Evolutionary conservation across 1,284 basidiomycete species (phyloP).

Genomic region (Schizopora paradoxa): DNA sequence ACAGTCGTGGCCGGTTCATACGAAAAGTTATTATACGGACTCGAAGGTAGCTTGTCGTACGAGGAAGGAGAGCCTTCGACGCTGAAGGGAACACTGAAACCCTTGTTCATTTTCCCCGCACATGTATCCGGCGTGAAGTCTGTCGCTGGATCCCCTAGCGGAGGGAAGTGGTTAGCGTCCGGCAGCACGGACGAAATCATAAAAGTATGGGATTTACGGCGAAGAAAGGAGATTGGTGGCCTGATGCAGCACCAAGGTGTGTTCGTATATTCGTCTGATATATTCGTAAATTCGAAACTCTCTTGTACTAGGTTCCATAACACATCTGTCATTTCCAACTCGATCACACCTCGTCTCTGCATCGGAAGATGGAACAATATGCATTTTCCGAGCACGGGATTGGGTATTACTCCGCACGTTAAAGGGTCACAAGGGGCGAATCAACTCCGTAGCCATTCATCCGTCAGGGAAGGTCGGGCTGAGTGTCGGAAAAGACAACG

Average conservation of each 20-base stretch:
- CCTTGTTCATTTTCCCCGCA: slow-evolving; percentile 94
- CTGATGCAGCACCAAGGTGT: slow-evolving; percentile 89
- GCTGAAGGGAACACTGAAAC: slow-evolving; percentile 52
- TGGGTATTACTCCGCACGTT: slow-evolving; percentile 87
- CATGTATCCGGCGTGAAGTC: slow-evolving; percentile 91
- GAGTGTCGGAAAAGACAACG: slow-evolving; percentile 86
- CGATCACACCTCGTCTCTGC: slow-evolving; percentile 86
- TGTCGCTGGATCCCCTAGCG: slow-evolving; percentile 77
- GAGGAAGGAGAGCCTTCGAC: slow-evolving; percentile 26
- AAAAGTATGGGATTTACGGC: slow-evolving; percentile 94
- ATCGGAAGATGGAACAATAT: slow-evolving; percentile 86
- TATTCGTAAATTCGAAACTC: slow-evolving; percentile 18
- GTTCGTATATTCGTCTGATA: slow-evolving; percentile 22
- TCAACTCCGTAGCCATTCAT: slow-evolving; percentile 89
- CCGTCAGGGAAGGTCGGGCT: slow-evolving; percentile 89
- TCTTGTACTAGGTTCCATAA: slow-evolving; percentile 72
- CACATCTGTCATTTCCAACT: slow-evolving; percentile 82
- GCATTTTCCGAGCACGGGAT: slow-evolving; percentile 87
- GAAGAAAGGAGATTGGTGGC: slow-evolving; percentile 89
- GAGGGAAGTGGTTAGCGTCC: slow-evolving; percentile 94
- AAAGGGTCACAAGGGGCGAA: slow-evolving; percentile 89
- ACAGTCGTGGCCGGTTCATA: slow-evolving; percentile 89
- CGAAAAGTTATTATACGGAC: slow-evolving; percentile 92
- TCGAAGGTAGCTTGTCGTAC: slow-evolving; percentile 60
- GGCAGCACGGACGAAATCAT: slow-evolving; percentile 93